Base-by-base conservation (phyloP, 2,329 filamentous ascomycete species). In the Aspergillus spinulosporus region DNA sequence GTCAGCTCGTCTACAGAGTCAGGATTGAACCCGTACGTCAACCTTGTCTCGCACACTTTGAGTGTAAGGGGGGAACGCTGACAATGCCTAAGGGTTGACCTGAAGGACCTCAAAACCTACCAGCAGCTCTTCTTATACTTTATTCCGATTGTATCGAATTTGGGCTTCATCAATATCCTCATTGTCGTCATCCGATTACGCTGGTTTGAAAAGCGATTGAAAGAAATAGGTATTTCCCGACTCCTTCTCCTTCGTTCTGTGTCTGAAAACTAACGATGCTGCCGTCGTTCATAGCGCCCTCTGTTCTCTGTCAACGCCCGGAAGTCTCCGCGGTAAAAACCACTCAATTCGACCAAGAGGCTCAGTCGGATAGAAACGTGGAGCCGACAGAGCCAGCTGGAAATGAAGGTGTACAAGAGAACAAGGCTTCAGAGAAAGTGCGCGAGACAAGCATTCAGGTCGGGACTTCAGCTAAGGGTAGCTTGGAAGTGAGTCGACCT, bases 121-220 rank as follows among this genome's bases (percentile, higher is more conserved):
- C 81, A 83, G 62, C 81, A 83, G 60, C 59, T 83, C 3, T 78
- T 75, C 49, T 61, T 82, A 37, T 84, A 82, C 61, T 70, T 82
- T 46, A 66, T 80, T 14, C 79, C 81, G 0, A 72, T 80, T 6
- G 55, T 83, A 2, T 76, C 74, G 0, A 82, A 82, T 54, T 55
- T 80, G 12, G 74, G 74, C 0, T 80, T 81, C 60, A 69, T 83
- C 62, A 82, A 82, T 60, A 75, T 78, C 2, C 50, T 79, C 5
- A 77, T 82, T 4, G 78, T 83, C 3, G 62, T 78, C 8, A 74
- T 79, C 0, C 73, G 81, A 0, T 61, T 83, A 2, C 66, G 71
- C 47, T 83, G 79, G 78, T 83, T 83, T 60, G 69, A 76, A 43
- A 77, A 76, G 52, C 73, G 73, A 11, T 66, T 82, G 3, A 76